These are phyloP conservation scores for Heimioporus sp. DNA, from an alignment of 768 basidiomycete species.

Conservation along the genomic window DNA sequence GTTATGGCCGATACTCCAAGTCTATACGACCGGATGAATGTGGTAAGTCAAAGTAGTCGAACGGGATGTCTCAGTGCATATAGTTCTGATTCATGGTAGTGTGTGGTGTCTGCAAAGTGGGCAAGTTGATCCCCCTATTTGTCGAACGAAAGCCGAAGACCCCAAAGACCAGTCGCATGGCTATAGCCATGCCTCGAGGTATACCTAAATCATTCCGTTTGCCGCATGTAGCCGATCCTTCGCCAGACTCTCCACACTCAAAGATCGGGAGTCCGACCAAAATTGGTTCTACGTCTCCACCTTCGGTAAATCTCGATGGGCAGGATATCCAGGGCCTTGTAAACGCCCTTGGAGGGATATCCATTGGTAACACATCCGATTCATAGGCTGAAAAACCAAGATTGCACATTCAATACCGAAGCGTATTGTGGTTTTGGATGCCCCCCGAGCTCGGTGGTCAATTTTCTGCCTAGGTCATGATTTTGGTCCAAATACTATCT, in stretches of 20 bases:
- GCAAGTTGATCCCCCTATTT: constrained; percentile 59
- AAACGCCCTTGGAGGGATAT: constrained; percentile 9
- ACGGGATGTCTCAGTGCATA: neutral
- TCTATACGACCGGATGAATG: constrained; percentile 67
- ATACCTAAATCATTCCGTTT: neutral
- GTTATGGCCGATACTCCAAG: constrained; percentile 74
- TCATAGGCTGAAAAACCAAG: neutral
- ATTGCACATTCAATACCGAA: neutral
- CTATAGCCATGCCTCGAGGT: constrained; percentile 48
- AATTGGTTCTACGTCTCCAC: neutral
- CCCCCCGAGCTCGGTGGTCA: too few species aligned
- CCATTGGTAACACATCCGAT: constrained; percentile 3
- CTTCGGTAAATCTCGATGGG: constrained; percentile 1
- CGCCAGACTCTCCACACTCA: constrained; percentile 15
- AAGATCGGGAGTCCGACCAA: neutral
- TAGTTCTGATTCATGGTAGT: constrained; percentile 35
- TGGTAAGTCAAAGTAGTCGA: constrained; percentile 38
- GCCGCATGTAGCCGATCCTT: neutral
- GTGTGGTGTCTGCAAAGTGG: constrained; percentile 64
- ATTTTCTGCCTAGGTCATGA: too few species aligned
- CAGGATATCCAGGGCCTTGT: constrained; percentile 9
- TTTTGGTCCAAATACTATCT: too few species aligned
- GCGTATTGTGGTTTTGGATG: too few species aligned
- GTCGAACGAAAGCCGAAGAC: constrained; percentile 33
- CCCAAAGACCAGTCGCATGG: constrained; percentile 42